Evolutionary conservation across 257 asterid genomes (phyloP), one percentile per base, ranked within the genome.

Genomic region (Nicotiana noctiflora): DNA sequence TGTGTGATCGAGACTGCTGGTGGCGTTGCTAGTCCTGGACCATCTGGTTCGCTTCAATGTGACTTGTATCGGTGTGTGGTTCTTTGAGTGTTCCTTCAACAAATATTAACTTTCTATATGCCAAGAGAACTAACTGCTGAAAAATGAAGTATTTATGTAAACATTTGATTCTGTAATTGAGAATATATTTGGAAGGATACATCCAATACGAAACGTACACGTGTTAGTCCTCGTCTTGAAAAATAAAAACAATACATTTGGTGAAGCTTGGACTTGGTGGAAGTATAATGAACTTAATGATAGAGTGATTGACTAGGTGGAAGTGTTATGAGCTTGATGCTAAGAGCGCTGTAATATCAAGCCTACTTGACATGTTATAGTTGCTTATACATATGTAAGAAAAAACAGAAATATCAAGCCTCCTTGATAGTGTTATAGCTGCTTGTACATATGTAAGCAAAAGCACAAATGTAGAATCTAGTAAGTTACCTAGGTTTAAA

Each of bases 21-120:
- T 68, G 99, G 99, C 4, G 98, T 94, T 77, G 98, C 98, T 66
- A 96, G 99, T 85, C 99, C 99, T 5, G 98, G 98, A 17, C 98
- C 98, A 8, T 90, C 98, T 10, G 98, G 97, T 63, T 80, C 98
- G 60, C 98, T 94, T 72, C 98, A 96, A 77, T 96, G 98, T 23
- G 99, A 96, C 86, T 84, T 96, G 51, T 96, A 90, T 64, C 87
- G 98, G 98, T 95, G 65, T 18, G 93, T 79, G 72, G 60, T 8
- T 34, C 3, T 77, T 75, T 56, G 59, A 7, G 3, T 66, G 77
- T 40, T 72, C 19, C 44, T 27, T 27, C 5, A 4, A 21, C 6
- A 29, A 77, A n/a, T n/a, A 60, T 59, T 80, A 75, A 2, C 17
- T 11, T 25, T 56, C 11, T 11, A 19, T 49, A 44, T 14, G 40